A percentile compares a stretch with the other conserved stretches of the same genome.
These are phyloP conservation scores for Aphanomyces astaci DNA, from an alignment of 352 stramenopile species.

Conservation along the genomic window DNA sequence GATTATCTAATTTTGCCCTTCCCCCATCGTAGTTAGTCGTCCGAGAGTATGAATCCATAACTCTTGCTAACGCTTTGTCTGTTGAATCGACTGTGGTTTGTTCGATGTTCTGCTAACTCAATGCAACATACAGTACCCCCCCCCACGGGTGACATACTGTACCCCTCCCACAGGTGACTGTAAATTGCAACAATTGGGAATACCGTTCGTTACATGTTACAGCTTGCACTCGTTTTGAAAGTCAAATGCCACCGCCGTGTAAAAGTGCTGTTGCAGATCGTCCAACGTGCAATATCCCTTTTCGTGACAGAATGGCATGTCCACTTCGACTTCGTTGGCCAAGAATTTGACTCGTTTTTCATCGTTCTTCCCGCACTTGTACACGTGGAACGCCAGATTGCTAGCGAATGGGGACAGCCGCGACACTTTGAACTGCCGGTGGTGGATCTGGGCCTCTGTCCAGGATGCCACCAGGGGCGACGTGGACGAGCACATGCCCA, in stretches of 20 bases:
- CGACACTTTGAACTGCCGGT: constrained; percentile 48
- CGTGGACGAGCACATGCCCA: constrained; percentile 40
- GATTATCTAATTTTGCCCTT: constrained; percentile 2
- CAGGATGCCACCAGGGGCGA: constrained; percentile 32
- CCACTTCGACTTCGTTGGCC: constrained; percentile 2
- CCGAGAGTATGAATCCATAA: too few species aligned
- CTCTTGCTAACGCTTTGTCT: too few species aligned
- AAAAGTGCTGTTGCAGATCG: neutral
- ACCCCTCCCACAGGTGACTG: too few species aligned
- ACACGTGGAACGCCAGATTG: constrained; percentile 69
- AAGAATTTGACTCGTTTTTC: constrained; percentile 1
- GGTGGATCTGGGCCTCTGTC: constrained; percentile 33
- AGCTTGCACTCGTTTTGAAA: constrained; percentile 6
- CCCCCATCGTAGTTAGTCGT: too few species aligned
- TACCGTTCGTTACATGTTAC: too few species aligned
- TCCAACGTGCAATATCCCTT: constrained; percentile 16
- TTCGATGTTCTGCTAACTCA: neutral
- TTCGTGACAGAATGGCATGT: neutral
- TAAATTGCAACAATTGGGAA: too few species aligned
- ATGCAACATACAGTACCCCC: too few species aligned
- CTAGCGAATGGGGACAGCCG: constrained; percentile 51
- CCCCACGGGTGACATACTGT: too few species aligned
- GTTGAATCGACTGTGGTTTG: too few species aligned
- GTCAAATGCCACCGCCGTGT: neutral
- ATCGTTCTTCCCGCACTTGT: constrained; percentile 6